Evolutionary conservation across 2,329 filamentous ascomycete genomes (phyloP).

Genomic region (Drechslerella coelobrocha): DNA sequence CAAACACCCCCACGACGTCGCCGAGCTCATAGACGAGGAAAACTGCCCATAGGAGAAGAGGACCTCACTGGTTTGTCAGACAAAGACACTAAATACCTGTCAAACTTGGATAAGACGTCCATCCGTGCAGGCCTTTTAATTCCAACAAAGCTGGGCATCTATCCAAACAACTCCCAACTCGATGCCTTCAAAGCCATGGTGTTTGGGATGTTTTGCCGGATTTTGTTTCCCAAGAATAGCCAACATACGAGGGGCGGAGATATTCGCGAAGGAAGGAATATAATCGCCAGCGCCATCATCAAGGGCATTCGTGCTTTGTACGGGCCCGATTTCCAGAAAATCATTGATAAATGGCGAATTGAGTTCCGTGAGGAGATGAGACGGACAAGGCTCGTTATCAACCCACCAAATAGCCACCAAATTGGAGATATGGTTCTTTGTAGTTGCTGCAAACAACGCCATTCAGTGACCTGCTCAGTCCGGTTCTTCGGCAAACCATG

Average conservation of each 20-base stretch:
- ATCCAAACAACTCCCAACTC: not conserved
- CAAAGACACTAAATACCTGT: not conserved
- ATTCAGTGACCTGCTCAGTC: slow-evolving; percentile 5
- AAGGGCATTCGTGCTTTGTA: slow-evolving; percentile 16
- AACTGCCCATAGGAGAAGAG: not conserved
- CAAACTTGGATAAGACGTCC: not conserved
- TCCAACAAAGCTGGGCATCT: not conserved
- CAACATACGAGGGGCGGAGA: not conserved
- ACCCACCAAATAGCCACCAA: slow-evolving; percentile 3
- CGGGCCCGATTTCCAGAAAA: slow-evolving; percentile 5
- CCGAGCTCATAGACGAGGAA: too few species aligned
- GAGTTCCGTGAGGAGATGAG: slow-evolving; percentile 39
- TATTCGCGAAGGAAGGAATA: slow-evolving; percentile 6
- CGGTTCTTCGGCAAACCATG: slow-evolving; percentile 27
- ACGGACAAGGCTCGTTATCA: not conserved
- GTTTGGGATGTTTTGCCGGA: slow-evolving; percentile 10
- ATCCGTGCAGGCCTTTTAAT: not conserved
- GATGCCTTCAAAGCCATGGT: slow-evolving; percentile 21
- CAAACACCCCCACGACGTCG: not conserved
- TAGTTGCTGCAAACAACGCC: slow-evolving; percentile 37
- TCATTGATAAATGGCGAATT: slow-evolving; percentile 27
- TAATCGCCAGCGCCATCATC: not conserved
- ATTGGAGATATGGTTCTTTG: slow-evolving; percentile 14
- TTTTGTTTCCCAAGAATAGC: slow-evolving; percentile 15
- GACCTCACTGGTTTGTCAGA: not conserved